These are phyloP conservation scores for Xylariomycetidae sp. DNA, from an alignment of 2,329 filamentous ascomycete genomes.

Conservation along the genomic window DNA sequence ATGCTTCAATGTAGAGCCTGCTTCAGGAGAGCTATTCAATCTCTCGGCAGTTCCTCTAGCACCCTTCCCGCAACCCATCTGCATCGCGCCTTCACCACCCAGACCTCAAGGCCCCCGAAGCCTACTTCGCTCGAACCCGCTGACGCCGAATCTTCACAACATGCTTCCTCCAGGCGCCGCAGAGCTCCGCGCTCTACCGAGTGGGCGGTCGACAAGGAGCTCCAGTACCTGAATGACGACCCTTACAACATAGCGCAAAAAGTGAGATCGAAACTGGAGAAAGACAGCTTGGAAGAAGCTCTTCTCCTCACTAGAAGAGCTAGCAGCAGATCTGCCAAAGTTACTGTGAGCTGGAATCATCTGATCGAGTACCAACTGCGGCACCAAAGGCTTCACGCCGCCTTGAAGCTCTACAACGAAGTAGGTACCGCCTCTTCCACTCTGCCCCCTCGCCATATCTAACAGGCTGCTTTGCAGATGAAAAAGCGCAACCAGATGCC, in stretches of 20 bases:
- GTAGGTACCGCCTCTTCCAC: constrained; percentile 38
- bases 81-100: no score
- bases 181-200: no score
- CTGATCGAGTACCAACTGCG: constrained; percentile 68
- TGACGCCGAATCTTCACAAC: no score
- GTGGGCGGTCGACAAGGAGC: constrained; percentile 46
- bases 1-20: constrained; percentile 39
- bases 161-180: no score
- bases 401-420: constrained; percentile 85
- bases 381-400: constrained; percentile 54
- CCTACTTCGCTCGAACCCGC: no score
- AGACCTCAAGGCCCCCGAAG: constrained; percentile 5
- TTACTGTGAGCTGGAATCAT: constrained; percentile 83
- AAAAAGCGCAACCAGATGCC: constrained; percentile 85
- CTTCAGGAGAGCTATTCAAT: no score
- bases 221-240: constrained; percentile 63
- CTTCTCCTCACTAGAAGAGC: constrained; percentile 62
- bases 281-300: constrained; percentile 63
- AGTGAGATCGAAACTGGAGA: no score
- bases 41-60: no score
- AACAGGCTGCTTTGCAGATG: constrained; percentile 53
- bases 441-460: constrained; percentile 26
- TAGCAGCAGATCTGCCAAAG: constrained; percentile 61
- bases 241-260: no score
- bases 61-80: no score